Conservation (phyloP, 2,329 filamentous ascomycete genomes). For the Colletotrichum gigasporum region DNA sequence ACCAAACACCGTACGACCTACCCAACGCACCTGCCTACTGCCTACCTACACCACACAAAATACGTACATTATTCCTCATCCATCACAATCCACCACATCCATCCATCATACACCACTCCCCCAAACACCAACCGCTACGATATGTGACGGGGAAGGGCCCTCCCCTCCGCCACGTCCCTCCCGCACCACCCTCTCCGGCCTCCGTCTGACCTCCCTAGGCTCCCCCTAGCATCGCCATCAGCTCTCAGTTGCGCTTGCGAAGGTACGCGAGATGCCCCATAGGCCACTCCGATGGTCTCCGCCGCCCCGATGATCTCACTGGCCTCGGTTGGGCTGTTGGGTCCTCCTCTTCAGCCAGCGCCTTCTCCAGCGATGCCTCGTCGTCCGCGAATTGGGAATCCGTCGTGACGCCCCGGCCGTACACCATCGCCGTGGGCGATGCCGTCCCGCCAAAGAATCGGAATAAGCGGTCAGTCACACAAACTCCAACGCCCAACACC, state of each 20-base stretch:
- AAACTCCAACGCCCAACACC: constrained; percentile 1
- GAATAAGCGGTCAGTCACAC: constrained; percentile 13
- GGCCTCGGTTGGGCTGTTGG: neutral
- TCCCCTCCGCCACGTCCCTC: neutral
- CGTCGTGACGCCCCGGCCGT: constrained; percentile 17
- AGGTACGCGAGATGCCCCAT: constrained; percentile 5
- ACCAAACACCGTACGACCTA: too few species aligned
- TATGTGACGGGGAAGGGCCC: too few species aligned
- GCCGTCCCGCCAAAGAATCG: neutral
- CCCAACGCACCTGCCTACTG: too few species aligned
- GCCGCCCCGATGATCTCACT: neutral
- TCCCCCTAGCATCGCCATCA: constrained; percentile 1
- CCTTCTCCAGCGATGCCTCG: neutral
- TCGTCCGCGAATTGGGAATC: constrained; percentile 20
- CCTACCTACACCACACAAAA: too few species aligned
- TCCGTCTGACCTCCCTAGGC: constrained; percentile 20
- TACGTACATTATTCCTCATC: too few species aligned
- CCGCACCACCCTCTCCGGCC: neutral
- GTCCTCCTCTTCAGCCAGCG: neutral
- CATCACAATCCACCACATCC: neutral
- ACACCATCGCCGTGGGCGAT: constrained; percentile 1
- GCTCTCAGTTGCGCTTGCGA: neutral
- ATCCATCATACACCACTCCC: too few species aligned
- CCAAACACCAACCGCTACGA: too few species aligned
- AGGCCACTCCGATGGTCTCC: neutral